These are phyloP conservation scores for Gnaphalium uliginosum DNA, from an alignment of 129 eudicot genomes.

Conservation along the genomic window DNA sequence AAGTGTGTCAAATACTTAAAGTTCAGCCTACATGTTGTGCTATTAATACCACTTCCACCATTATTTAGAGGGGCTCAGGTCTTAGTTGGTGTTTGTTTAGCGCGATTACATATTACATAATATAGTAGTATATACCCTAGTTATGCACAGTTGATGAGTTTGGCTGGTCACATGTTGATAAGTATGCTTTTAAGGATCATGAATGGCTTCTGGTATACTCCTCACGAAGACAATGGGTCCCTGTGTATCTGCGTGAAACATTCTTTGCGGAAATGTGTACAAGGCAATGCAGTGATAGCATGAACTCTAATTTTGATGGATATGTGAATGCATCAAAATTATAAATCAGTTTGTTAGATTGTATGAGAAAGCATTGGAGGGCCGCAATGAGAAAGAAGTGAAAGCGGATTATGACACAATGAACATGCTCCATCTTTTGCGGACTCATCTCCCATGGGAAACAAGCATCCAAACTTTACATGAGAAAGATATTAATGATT, in stretches of 20 bases:
- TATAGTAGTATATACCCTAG: too few relatives aligned
- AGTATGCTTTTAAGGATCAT: slow-evolving; percentile 52
- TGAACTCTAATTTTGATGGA: slow-evolving; percentile 58
- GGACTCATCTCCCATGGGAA: slow-evolving; percentile 71
- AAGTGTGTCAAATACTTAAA: too few relatives aligned
- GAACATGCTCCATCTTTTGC: slow-evolving; percentile 49
- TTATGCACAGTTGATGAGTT: slow-evolving; percentile 43
- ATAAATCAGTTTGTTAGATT: slow-evolving; percentile 48
- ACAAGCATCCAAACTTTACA: slow-evolving; percentile 66
- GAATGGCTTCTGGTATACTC: slow-evolving; percentile 63
- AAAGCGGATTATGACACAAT: slow-evolving; percentile 67
- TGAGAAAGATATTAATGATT: slow-evolving; percentile 51
- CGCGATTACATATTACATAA: too few relatives aligned
- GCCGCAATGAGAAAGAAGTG: slow-evolving; percentile 64
- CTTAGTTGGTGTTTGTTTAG: too few relatives aligned
- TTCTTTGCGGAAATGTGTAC: slow-evolving; percentile 63
- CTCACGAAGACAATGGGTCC: slow-evolving; percentile 65
- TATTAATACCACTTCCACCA: too few relatives aligned
- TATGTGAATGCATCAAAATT: slow-evolving; percentile 49
- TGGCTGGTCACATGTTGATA: slow-evolving; percentile 62
- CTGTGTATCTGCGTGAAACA: slow-evolving; percentile 55
- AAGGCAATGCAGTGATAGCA: slow-evolving; percentile 51
- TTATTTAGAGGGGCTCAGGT: too few relatives aligned
- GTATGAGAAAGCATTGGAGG: slow-evolving; percentile 65
- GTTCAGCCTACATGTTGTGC: too few relatives aligned